Evolutionary conservation across 192 early-diverging fungal species (phyloP).

Genomic region (Rhizophagus clarus): DNA sequence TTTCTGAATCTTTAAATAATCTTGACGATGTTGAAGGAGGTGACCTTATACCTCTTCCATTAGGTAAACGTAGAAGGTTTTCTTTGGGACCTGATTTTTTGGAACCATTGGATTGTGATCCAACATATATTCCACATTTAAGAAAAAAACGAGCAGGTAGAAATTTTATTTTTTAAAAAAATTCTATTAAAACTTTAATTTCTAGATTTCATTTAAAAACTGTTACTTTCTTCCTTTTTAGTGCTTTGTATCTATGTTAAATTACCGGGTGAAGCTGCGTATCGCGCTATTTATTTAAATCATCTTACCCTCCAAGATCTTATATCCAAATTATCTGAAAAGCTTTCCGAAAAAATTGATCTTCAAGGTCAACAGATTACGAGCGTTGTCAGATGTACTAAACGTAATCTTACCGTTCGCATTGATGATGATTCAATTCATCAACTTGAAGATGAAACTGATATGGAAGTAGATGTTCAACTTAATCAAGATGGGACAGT

Average conservation of each 20-base stretch:
- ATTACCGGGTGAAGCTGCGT: slow-evolving; percentile 54
- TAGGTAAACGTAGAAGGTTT: slow-evolving; percentile 44
- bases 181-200: not conserved
- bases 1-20: slow-evolving; percentile 22
- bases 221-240: not conserved
- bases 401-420: slow-evolving; percentile 52
- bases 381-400: slow-evolving; percentile 48
- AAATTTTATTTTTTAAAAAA: not conserved
- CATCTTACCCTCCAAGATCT: slow-evolving; percentile 53
- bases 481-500: slow-evolving; percentile 45
- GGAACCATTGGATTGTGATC: slow-evolving; percentile 59
- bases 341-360: slow-evolving; percentile 55
- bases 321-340: slow-evolving; percentile 49
- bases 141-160: slow-evolving; percentile 42
- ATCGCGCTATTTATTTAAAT: slow-evolving; percentile 69
- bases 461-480: slow-evolving; percentile 60
- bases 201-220: not conserved
- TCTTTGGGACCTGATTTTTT: slow-evolving; percentile 42
- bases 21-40: slow-evolving; percentile 34
- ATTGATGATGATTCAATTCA: slow-evolving; percentile 62
- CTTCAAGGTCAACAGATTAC: slow-evolving; percentile 43
- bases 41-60: slow-evolving; percentile 33
- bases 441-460: slow-evolving; percentile 67
- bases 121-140: slow-evolving; percentile 60
- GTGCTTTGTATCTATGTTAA: slow-evolving; percentile 60